phyloP scores from a whole-genome alignment of 2,329 filamentous ascomycete genomes.

The Whalleya microplaca region DNA sequence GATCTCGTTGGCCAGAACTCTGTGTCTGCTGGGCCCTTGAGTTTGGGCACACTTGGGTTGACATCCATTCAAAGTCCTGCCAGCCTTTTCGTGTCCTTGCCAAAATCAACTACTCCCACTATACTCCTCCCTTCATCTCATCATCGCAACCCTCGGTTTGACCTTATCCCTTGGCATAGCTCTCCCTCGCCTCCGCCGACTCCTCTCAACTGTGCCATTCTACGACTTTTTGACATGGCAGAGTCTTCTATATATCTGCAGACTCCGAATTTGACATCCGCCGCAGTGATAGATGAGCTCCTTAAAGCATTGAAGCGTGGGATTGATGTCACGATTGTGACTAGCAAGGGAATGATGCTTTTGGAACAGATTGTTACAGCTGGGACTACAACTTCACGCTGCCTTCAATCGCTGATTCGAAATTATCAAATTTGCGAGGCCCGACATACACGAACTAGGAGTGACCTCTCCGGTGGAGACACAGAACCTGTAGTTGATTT shows the following conservation, averaged over 20 bases:
- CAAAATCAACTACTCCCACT: slow-evolving; percentile 47
- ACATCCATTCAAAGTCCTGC: slow-evolving; percentile 28
- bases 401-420: slow-evolving; percentile 61
- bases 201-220: slow-evolving; percentile 68
- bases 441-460: slow-evolving; percentile 21
- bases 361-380: slow-evolving; percentile 82
- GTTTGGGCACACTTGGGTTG: slow-evolving; percentile 13
- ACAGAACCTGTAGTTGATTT: slow-evolving; percentile 38
- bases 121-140: slow-evolving; percentile 76
- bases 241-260: slow-evolving; percentile 66
- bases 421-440: slow-evolving; percentile 48
- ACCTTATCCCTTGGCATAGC: slow-evolving; percentile 58
- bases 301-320: slow-evolving; percentile 65
- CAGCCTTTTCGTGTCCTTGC: slow-evolving; percentile 22
- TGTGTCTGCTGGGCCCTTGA: slow-evolving; percentile 8
- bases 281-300: slow-evolving; percentile 64
- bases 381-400: slow-evolving; percentile 71
- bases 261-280: slow-evolving; percentile 77
- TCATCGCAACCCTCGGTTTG: slow-evolving; percentile 68
- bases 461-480: slow-evolving; percentile 11
- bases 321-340: slow-evolving; percentile 69
- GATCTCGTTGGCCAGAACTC: background rate
- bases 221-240: slow-evolving; percentile 64
- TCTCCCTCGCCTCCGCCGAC: slow-evolving; percentile 60
- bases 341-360: slow-evolving; percentile 72